Base-by-base conservation (phyloP, 2,329 filamentous ascomycete species). In the Pezicula neosporulosa region DNA sequence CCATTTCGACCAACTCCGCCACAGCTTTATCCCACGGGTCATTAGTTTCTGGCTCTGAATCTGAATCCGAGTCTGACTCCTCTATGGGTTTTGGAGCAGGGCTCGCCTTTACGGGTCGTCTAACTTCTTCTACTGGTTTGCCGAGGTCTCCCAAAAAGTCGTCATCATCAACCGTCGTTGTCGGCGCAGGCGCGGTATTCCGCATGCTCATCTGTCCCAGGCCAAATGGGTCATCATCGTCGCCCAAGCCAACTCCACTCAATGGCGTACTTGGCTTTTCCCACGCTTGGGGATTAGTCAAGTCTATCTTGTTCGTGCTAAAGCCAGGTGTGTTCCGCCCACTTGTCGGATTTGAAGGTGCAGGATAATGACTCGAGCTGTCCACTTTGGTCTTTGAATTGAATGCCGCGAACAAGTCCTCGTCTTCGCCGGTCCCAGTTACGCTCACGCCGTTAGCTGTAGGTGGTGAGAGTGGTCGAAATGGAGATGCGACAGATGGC, bases 1-100 rank as follows among this genome's bases (percentile, higher is more conserved):
- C 94, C 82, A 97, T 97, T 59, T 97, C 93, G 3, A 97, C 84
- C 24, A 99, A 74, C 66, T 97, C 90, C 9, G 89, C 90, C 24
- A 97, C 82, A 9, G 91, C 89, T 59, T 81, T 83, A 63, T 96
- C 90, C 52, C 87, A 85, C 1, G 82, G 83, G 60, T 90, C 86
- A 35, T 81, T 70, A 27, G 60, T 55, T 45, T 60, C 58, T 16
- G 50, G 48, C 30, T 55, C 53, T 8, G 58, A 50, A 38, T 55
- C 53, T 8, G 58, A 50, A 38, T 58, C 54, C 10, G 59, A 51
- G 28, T 63, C 54, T 4, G 52, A 39, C 16, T 50, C 36, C 24
- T 62, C 55, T 18, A 58, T 48, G 13, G 63, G 53, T 9, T 62
- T 52, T 16, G 53, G 67, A 7, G 61, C 45, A n/a, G 65, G 55